Base-by-base conservation (phyloP, 331 rosid genomes). In the Rosa hybrid region DNA sequence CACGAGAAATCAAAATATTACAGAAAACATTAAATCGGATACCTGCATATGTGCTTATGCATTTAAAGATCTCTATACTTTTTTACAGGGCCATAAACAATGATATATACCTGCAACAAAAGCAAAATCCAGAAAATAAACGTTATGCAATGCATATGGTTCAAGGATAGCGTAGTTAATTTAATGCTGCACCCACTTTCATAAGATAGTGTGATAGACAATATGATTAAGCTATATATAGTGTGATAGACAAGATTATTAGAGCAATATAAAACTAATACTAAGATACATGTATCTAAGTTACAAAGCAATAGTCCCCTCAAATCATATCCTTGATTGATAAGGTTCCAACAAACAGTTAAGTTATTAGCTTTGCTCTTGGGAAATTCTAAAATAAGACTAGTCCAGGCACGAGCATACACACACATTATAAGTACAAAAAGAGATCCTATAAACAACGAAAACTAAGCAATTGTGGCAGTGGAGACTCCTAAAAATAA, bases 31-130 rank as follows among this genome's bases (percentile, higher is more conserved):
- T 60, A 42, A 27, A 81, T 77, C 50, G 50, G 81, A 75, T 88
- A 96, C 99, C 99, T 93, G 83, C 93, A 96, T 86, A 96, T 96
- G 87, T 96, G 99, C 94, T 90, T 96, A 80, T 93, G 98, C 18
- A 98, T 96, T 80, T 96, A 98, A 83, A 96, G 98, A 92, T 96
- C 99, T 77, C 97, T 89, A 71, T 77, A 96, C 90, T 92, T 96
- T 81, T 96, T 96, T 21, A 94, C 98, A 72, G 92, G 99, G 84
- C 99, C 99, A 86, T 93, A 96, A 90, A 93, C 99, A 79, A 96
- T 96, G 83, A 93, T 49, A 84, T 96, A 96, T 18, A 96, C 98
- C 99, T 96, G 88, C n/a, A 46, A 72, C 51, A 74, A 72, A 80
- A 51, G 68, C 23, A 74, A 27, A 84, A 74, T 14, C 8, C 81